Conservation (phyloP, 345 rosid species). For the Kandelia obovata region DNA sequence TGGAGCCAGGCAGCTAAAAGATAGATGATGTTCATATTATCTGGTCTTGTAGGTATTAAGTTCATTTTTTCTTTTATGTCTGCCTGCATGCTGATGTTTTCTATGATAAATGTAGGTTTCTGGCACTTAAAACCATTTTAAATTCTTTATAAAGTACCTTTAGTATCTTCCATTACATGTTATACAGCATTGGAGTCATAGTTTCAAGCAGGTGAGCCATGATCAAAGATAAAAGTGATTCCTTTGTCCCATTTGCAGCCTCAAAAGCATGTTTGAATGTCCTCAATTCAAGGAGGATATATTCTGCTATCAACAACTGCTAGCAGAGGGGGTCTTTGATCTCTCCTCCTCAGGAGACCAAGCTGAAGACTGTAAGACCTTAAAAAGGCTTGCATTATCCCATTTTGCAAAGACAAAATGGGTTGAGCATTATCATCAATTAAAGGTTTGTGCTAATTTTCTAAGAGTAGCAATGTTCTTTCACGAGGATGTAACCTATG, state of each 20-base stretch:
- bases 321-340: slow-evolving; percentile 78
- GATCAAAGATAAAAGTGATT: slow-evolving; percentile 12
- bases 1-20: not conserved
- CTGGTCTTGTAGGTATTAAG: no score
- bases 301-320: slow-evolving; percentile 63
- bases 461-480: slow-evolving; percentile 1
- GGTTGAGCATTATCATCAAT: slow-evolving; percentile 52
- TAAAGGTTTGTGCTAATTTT: slow-evolving; percentile 49
- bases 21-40: not conserved
- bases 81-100: no score
- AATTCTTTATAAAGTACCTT: no score
- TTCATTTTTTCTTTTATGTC: no score
- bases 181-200: not conserved
- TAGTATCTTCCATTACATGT: not conserved
- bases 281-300: slow-evolving; percentile 78
- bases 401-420: slow-evolving; percentile 56
- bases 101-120: no score
- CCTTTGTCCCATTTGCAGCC: slow-evolving; percentile 49
- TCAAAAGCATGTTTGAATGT: slow-evolving; percentile 70
- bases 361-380: slow-evolving; percentile 53
- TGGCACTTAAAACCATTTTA: no score
- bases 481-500: slow-evolving; percentile 3
- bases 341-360: slow-evolving; percentile 46
- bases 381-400: slow-evolving; percentile 59
- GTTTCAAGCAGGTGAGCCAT: not conserved